Evolutionary conservation across 2,329 filamentous ascomycete species (phyloP), one percentile per base, ranked within the genome.

Genomic region (Fusarium sp.): DNA sequence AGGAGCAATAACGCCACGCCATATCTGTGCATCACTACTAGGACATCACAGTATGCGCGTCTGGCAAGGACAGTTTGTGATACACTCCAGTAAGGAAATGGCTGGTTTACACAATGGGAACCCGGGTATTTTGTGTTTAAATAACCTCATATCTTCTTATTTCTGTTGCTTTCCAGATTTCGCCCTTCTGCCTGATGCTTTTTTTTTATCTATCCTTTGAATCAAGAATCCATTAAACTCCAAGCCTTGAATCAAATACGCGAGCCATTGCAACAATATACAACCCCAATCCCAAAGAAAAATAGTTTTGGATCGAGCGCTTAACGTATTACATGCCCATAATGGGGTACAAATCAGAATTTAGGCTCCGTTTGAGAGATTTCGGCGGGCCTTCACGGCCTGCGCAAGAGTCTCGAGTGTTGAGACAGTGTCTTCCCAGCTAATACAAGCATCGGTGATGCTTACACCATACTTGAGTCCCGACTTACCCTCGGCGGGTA

Each of bases 361-460:
- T 67, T 68, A 76, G n/a, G 73, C 66, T 7, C 71, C 64, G 44
- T 79, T 79, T 50, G 67, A 72, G 30, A 79, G 72, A 42, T 79
- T 77, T 60, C 79, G 79, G 59, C 79, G 89, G 81, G 92, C 89
- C 80, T 91, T 91, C 60, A 98, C 94, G 33, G 95, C 93, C 59
- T 91, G 88, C 24, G 95, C 95, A 48, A 99, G 89, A 56, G 87
- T 86, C 74, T 92, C 92, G 16, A 98, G 89, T 5, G 95, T 92
- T 2, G 85, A 84, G 77, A 95, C 91, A 7, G 96, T 98, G 77
- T 97, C 94, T 71, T 95, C 91, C 95, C 95, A 98, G 82, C 91
- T 88, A 81, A 99, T 98, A 84, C 96, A 99, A 54, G 96, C 95
- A 83, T 99, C 96, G 1, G 96, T 99, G 82, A 98, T 98, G 82